Base-by-base conservation (phyloP, 768 basidiomycete genomes). In the Leccinum boreale region DNA sequence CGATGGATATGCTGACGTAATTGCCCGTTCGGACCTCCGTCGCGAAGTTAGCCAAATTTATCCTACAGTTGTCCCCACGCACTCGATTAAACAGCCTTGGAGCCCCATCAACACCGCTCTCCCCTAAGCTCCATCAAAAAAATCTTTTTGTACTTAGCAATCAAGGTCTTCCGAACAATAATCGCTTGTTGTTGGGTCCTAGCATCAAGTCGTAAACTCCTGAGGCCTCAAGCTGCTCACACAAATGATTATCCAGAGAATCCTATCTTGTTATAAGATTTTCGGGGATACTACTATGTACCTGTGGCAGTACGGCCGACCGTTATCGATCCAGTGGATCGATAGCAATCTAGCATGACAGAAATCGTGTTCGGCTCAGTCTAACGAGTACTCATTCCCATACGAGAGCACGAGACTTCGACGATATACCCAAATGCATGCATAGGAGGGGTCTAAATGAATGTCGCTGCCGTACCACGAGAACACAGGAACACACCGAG, bases 1-100 rank as follows among this genome's bases (percentile, higher is more conserved):
- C 33, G 33, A 33, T 33, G 33, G 33, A 33, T 49, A 44, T 9
- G 70, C 67, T 70, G 65, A 70, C 56, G 55, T 70, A 71, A 70
- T 65, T 44, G 9, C 10, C 29, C 1, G 17, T 19, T 31, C 15
- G 39, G 39, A 44, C 36, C 36, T 17, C 36, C 15, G 14, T 35
- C 14, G 35, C 35, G 35, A 35, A 39, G 17, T 39, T 39, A n/a
- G 17, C 36, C 36, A 39, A 39, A n/a, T n/a, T 9, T 39, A 10
- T 42, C n/a, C 39, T 15, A 15, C 17, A 42, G 14, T 14, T 15
- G 8, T n/a, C 36, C 36, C 36, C 36, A 39, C 36, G 17, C 36
- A n/a, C 36, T 39, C 36, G 17, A 39, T 35, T 35, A 35, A 35
- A 35, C 15, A 35, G 35, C 35, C 35, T 33, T 5, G 10, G 35